Base-by-base conservation (phyloP, 164 flowering plant species). In the Annona squamosa region DNA sequence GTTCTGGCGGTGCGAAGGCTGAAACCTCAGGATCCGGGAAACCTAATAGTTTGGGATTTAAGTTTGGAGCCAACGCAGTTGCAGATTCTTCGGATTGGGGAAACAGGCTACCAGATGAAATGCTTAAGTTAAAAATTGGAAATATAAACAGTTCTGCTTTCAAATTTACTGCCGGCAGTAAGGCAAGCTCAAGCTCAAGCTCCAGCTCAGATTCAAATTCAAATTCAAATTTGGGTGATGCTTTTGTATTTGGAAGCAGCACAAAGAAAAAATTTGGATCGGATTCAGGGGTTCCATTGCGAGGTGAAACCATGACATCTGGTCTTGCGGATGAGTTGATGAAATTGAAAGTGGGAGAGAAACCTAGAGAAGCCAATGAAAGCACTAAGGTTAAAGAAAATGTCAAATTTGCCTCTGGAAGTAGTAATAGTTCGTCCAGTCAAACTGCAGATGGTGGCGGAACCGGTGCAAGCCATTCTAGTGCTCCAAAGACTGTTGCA, bases 71-170 rank as follows among this genome's bases (percentile, higher is more conserved):
- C 3, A 74, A 48, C 70, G 46, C 12, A 10, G 1, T 37, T 73
- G 69, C 46, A 67, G 69, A 71, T 48, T 26, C 37, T 26, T 69
- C 46, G 44, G 75, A 18, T 66, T 13, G 19, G 12, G 61, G 41
- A 48, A 18, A 56, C 4, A 16, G 26, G 47, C 70, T 73, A 52
- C 52, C 75, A 5, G 52, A 67, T 73, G 72, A 69, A 59, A 48
- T 84, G 84, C 75, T 74, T 64, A 80, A 79, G 57, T 70, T 82
- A 79, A 84, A 72, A n/a, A 80, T 86, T 69, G 81, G 67, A 56
- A 74, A 19, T 76, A 47, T 57, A 16, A 56, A 69, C 65, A 75
- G 72, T 68, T 74, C 69, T 13, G 62, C 42, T 19, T 61, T 59
- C 56, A 69, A 10, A 52, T 52, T 52, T 7, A 5, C 59, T 12